Base-by-base conservation (phyloP, 148 eudicot species). In the Chenopodium quinoa region DNA sequence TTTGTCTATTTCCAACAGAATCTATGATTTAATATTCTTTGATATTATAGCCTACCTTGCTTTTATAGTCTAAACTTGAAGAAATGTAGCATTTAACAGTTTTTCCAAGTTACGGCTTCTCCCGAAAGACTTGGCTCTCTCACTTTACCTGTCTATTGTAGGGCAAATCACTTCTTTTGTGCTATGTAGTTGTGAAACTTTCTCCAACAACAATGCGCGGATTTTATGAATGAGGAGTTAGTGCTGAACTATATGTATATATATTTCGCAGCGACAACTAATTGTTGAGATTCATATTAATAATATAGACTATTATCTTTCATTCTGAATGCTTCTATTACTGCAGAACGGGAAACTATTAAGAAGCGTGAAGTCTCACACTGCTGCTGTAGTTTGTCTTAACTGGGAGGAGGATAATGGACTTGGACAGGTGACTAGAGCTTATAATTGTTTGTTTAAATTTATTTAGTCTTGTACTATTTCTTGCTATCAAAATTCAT, bases 331-430 rank as follows among this genome's bases (percentile, higher is more conserved):
- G 50, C 44, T 34, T 76, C 29, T 75, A 6, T 80, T 73, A 63
- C 40, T 72, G 79, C 94, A 96, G 99, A 91, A 96, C 76, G 99
- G 99, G 60, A 96, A 92, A 88, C 80, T 91, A 81, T 84, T 93
- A 76, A 88, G 92, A 87, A 91, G 94, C 87, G 83, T 87, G 65
- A 96, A 93, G 87, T 89, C 91, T 77, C 98, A 96, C 86, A 79
- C 83, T 77, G 90, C 70, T 79, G 90, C 98, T 71, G 94, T 96
- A 76, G 88, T 92, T 81, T 96, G 92, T 82, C 95, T 96, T 82
- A 88, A 90, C 77, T 96, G 99, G 99, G 97, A 85, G 87, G 98
- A 92, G 72, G 98, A 85, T 31, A 79, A 68, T 67, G 84, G 77
- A 52, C 83, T 91, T 82, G 89, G 88, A 71, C 80, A 86, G 71